These are phyloP conservation scores for Aspergillus mulundensis DNA, from an alignment of 495 filamentous ascomycete species.

Conservation along the genomic window DNA sequence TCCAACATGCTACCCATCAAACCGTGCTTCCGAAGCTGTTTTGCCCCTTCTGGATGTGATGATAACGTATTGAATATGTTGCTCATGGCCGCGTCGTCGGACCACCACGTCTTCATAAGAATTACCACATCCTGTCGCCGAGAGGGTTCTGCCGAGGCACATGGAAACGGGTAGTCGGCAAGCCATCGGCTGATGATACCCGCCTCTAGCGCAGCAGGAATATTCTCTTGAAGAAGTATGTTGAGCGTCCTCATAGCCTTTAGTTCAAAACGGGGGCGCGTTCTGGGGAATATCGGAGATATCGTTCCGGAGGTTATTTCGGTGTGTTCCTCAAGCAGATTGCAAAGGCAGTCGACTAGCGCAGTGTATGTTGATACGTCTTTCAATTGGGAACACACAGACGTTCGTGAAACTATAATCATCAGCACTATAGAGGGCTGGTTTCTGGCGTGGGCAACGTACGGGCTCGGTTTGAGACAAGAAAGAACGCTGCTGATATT, in stretches of 20 bases:
- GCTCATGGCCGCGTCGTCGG: conserved; percentile 44
- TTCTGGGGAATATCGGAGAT: conserved; percentile 43
- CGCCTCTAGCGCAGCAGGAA: conserved; percentile 37
- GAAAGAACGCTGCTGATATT: conserved; percentile 41
- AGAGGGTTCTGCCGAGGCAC: conserved; percentile 30
- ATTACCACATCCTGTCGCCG: conserved; percentile 39
- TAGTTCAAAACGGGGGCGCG: conserved; percentile 40
- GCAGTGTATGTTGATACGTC: conserved; percentile 39
- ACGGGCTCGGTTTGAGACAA: conserved; percentile 42
- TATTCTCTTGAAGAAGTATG: conserved; percentile 34
- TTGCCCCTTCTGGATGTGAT: conserved; percentile 29
- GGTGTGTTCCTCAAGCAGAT: conserved; percentile 42
- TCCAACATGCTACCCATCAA: conserved; percentile 43
- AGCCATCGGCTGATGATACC: conserved; percentile 49
- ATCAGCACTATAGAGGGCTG: conserved; percentile 11
- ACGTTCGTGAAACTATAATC: conserved; percentile 34
- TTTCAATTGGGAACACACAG: conserved; percentile 35
- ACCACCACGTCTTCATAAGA: conserved; percentile 46
- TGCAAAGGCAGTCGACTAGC: conserved; percentile 45
- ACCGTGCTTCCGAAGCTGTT: conserved; percentile 42
- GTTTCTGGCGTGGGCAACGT: conserved; percentile 14
- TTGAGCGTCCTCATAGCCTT: conserved; percentile 39
- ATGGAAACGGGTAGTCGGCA: conserved; percentile 47
- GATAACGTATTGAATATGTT: conserved; percentile 37
- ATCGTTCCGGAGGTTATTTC: conserved; percentile 33